Percentiles rank a stretch among this genome's conserved stretches.
Conservation (phyloP, 371 early-diverging fungal genomes). For the Syncephalastrum sp. region DNA sequence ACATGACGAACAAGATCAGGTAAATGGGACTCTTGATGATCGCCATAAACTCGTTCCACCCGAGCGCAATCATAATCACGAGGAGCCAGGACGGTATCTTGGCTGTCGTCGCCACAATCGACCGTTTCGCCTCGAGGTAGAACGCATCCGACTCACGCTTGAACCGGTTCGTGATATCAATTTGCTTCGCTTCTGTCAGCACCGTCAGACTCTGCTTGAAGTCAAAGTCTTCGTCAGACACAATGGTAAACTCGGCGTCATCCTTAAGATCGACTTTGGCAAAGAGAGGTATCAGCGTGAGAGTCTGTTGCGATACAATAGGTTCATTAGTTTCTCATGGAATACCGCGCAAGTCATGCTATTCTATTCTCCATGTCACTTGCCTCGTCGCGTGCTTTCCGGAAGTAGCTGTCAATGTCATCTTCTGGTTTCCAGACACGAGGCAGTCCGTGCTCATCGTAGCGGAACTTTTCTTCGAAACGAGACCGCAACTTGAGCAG, state of each 20-base stretch:
- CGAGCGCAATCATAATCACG: conserved; percentile 71
- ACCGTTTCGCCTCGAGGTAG: conserved; percentile 94
- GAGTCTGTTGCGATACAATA: conserved; percentile 35
- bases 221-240: conserved; percentile 60
- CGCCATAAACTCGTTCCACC: conserved; percentile 92
- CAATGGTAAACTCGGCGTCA: conserved; percentile 39
- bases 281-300: conserved; percentile 64
- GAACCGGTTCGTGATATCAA: conserved; percentile 80
- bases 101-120: conserved; percentile 83
- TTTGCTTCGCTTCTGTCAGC: conserved; percentile 67
- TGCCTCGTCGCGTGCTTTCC: conserved; percentile 67
- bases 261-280: conserved; percentile 53
- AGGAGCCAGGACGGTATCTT: conserved; percentile 90
- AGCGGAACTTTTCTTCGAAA: conserved; percentile 91
- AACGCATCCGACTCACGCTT: conserved; percentile 87
- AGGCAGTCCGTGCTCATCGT: conserved; percentile 91
- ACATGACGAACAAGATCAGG: conserved; percentile 54
- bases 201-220: conserved; percentile 60
- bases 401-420: conserved; percentile 89
- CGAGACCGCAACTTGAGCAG: conserved; percentile 73
- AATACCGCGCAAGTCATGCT: neutral
- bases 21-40: conserved; percentile 83
- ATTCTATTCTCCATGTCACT: conserved; percentile 5
- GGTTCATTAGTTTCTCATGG: neutral
- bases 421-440: conserved; percentile 93